Conservation (phyloP, 495 filamentous ascomycete genomes). For the Hypoxylon lienhwacheense region DNA sequence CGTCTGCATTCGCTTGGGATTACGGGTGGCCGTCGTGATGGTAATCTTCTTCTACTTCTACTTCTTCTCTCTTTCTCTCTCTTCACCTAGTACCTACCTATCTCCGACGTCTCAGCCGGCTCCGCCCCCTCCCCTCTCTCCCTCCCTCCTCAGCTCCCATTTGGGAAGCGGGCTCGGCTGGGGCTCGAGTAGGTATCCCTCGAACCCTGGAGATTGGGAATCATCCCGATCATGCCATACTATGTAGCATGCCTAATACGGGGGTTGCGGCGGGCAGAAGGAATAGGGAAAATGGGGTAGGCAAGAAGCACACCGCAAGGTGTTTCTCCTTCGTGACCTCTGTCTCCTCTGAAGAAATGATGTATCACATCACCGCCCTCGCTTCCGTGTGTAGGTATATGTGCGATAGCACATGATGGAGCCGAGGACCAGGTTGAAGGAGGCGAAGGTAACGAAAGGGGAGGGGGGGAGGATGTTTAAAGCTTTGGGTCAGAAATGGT, state of each 20-base stretch:
- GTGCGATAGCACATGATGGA: slow-evolving; percentile 9
- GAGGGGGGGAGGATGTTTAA: neutral
- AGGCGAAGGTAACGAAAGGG: slow-evolving; percentile 9
- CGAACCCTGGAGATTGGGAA: slow-evolving; percentile 25
- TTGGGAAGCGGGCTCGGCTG: slow-evolving; percentile 15
- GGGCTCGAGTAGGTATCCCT: slow-evolving; percentile 15
- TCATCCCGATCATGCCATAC: slow-evolving; percentile 27
- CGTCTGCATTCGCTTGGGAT: slow-evolving; percentile 18
- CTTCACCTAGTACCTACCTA: neutral
- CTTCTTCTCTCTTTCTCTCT: too few relatives aligned
- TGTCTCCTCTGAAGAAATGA: slow-evolving; percentile 11
- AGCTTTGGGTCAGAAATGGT: slow-evolving; percentile 4
- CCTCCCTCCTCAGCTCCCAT: neutral
- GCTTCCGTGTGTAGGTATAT: slow-evolving; percentile 4
- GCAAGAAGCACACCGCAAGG: slow-evolving; percentile 19
- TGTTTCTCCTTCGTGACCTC: neutral
- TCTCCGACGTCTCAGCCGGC: slow-evolving; percentile 31
- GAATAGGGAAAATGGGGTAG: slow-evolving; percentile 10
- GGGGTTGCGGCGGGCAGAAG: slow-evolving; percentile 16
- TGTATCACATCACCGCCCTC: slow-evolving; percentile 20
- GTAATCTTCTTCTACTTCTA: neutral
- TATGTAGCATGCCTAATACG: slow-evolving; percentile 21
- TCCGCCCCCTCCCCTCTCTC: too few relatives aligned
- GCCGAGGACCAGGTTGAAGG: slow-evolving; percentile 32
- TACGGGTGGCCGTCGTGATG: neutral